Evolutionary conservation across 345 rosid genomes (phyloP), one percentile per base, ranked within the genome.

Genomic region (Citrus trifoliata): DNA sequence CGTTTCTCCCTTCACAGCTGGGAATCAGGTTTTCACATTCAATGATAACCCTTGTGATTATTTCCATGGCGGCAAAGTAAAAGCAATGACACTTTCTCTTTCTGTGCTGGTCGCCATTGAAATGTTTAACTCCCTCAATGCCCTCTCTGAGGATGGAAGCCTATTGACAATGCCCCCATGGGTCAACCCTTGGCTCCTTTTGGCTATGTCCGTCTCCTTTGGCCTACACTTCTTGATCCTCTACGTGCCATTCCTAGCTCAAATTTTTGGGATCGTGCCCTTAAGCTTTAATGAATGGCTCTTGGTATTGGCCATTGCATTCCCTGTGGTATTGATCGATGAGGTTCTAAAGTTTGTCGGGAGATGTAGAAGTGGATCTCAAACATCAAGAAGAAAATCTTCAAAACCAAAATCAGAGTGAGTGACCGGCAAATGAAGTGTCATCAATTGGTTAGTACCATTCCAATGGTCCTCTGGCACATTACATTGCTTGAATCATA

Each of bases 121-220:
- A 84, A 91, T 91, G 93, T 91, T 91, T 84, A 91, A 91, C 79
- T 91, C 95, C 67, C 86, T 91, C 55, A 91, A 91, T 14, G 95
- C 95, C 70, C 88, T 91, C 13, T 91, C 95, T 1, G 95, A 91
- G 81, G 91, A 91, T 79, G 81, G 89, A 28, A 91, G 95, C 84
- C 90, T 91, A 55, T 25, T 87, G 74, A 77, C 75, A 13, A 91
- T 91, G 95, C 95, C 92, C 16, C 95, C 95, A 22, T 91, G 95
- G 95, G 91, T 91, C 64, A 91, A 91, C 80, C 95, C 93, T 5
- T 89, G 86, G 86, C 93, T 91, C 76, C 86, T 91, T 12, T 35
- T 87, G 59, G 95, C 95, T 51, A 91, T 90, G 95, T 76, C 84
- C 0, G 64, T 91, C 25, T 91, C 95, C 5, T 91, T 91, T 18